These are phyloP conservation scores for Pisolithus marmoratus DNA, from an alignment of 768 basidiomycete species.

Conservation along the genomic window DNA sequence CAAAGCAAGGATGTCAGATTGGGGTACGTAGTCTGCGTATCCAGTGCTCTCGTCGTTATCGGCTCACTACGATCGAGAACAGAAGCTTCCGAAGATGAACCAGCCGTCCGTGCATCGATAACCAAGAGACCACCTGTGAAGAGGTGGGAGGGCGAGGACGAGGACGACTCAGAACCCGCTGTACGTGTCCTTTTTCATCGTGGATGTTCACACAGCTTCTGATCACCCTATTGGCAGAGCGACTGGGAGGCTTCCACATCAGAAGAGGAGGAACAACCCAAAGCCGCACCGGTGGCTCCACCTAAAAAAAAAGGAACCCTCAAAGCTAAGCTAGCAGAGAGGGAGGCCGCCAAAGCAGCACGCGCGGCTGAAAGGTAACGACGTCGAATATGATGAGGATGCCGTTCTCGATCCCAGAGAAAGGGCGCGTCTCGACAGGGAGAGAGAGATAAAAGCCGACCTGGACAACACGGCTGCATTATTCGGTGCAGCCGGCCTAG, in stretches of 20 bases:
- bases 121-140: slow-evolving; percentile 31
- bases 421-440: slow-evolving; percentile 70
- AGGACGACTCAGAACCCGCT: slow-evolving; percentile 71
- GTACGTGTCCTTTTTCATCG: slow-evolving; percentile 37
- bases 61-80: slow-evolving; percentile 19
- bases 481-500: slow-evolving; percentile 64
- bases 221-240: slow-evolving; percentile 45
- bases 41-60: slow-evolving; percentile 4
- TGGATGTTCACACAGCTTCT: background rate
- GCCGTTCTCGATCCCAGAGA: slow-evolving; percentile 74
- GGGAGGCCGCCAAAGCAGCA: slow-evolving; percentile 70
- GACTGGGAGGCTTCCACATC: slow-evolving; percentile 91
- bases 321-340: slow-evolving; percentile 89
- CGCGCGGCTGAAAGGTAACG: slow-evolving; percentile 36
- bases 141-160: slow-evolving; percentile 92
- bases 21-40: slow-evolving; percentile 31
- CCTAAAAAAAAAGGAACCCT: slow-evolving; percentile 90
- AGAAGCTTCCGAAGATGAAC: slow-evolving; percentile 36
- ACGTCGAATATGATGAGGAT: slow-evolving; percentile 61
- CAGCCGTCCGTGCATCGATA: slow-evolving; percentile 20
- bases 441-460: slow-evolving; percentile 83
- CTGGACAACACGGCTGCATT: slow-evolving; percentile 78
- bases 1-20: slow-evolving; percentile 36
- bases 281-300: slow-evolving; percentile 49
- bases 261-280: slow-evolving; percentile 55